Base-by-base conservation (phyloP, 495 filamentous ascomycete genomes). In the Penicillium riverlandense region DNA sequence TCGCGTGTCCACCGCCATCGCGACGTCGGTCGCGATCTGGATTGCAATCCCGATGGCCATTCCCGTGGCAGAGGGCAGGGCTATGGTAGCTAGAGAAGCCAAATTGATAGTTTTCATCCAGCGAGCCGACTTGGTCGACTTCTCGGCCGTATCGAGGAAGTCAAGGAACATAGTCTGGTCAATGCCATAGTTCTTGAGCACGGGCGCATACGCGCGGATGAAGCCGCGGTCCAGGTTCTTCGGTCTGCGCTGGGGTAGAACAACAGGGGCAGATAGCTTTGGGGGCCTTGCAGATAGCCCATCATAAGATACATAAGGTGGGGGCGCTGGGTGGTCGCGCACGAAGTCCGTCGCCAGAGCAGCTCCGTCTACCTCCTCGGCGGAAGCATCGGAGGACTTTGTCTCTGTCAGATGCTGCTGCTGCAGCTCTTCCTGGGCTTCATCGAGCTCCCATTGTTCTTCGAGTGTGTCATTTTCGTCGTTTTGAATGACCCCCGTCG, bases 401-500 rank as follows among this genome's bases (percentile, higher is more conserved):
- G 11, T 15, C 14, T 42, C 39, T 35, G 40, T 12, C 14, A 22
- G 7, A 15, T 35, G 29, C 37, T 38, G 10, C 13, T 35, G 33
- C 37, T 38, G 10, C 9, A 57, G 41, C 15, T 69, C 55, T 27
- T 68, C 61, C 38, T 67, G 59, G 11, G 68, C 67, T 43, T 76
- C 76, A 50, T 79, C 76, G 12, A 77, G 66, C 12, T 69, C 55
- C 74, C 73, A 77, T 45, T 69, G 65, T 44, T 61, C 59, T 42
- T 76, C 74, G 29, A 61, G 54, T 3, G 38, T n/a, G 14, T 32
- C 47, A 33, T 31, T 52, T 15, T 11, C 54, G 22, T 22, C 22
- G 22, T 3, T 22, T 6, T 22, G 22, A 22, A 22, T 22, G 22
- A 6, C 4, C 22, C 22, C 22, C 22, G 22, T 22, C 22, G 22